A percentile compares a stretch with the other conserved stretches of the same genome.
These are phyloP conservation scores for Macrophomina pseudophaseolina DNA, from an alignment of 2,329 filamentous ascomycete genomes.

Conservation along the genomic window DNA sequence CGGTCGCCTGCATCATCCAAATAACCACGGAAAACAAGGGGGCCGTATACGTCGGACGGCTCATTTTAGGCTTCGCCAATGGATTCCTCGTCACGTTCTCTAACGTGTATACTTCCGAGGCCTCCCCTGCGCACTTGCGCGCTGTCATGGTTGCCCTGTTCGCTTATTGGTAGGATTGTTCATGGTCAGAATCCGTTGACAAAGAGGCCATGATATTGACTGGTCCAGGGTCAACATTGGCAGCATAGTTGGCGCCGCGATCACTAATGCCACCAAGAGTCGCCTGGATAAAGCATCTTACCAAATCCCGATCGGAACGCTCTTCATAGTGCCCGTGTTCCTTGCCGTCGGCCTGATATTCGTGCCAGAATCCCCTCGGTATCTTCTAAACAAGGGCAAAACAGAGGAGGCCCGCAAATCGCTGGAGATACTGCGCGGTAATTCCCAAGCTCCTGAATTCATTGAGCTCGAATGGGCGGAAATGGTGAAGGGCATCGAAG, in stretches of 20 bases:
- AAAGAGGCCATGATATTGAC: slow-evolving; percentile 9
- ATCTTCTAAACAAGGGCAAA: slow-evolving; percentile 61
- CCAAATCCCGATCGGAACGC: slow-evolving; percentile 56
- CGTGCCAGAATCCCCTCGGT: slow-evolving; percentile 46
- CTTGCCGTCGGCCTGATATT: slow-evolving; percentile 45
- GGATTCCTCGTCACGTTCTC: slow-evolving; percentile 60
- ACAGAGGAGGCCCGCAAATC: slow-evolving; percentile 56
- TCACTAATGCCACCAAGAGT: slow-evolving; percentile 44
- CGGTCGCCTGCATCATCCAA: slow-evolving; percentile 42
- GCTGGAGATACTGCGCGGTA: slow-evolving; percentile 33
- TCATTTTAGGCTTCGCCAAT: slow-evolving; percentile 41
- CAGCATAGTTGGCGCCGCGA: slow-evolving; percentile 52
- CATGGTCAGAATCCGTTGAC: too few species aligned
- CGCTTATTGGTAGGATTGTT: slow-evolving; percentile 50
- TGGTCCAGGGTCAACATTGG: slow-evolving; percentile 50
- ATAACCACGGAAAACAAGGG: slow-evolving; percentile 31
- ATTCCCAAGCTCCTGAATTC: slow-evolving; percentile 37
- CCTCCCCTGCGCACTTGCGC: slow-evolving; percentile 40
- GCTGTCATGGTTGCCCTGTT: slow-evolving; percentile 53
- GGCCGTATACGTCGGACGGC: slow-evolving; percentile 51
- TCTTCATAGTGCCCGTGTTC: slow-evolving; percentile 58
- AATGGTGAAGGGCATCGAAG: slow-evolving; percentile 36
- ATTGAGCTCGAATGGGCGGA: slow-evolving; percentile 38
- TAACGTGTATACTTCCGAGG: slow-evolving; percentile 56
- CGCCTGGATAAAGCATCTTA: slow-evolving; percentile 42